Percentiles rank a stretch among this genome's conserved stretches.
Evolutionary conservation across 2,329 filamentous ascomycete genomes (phyloP).

Genomic region (Stachybotrys elegans): DNA sequence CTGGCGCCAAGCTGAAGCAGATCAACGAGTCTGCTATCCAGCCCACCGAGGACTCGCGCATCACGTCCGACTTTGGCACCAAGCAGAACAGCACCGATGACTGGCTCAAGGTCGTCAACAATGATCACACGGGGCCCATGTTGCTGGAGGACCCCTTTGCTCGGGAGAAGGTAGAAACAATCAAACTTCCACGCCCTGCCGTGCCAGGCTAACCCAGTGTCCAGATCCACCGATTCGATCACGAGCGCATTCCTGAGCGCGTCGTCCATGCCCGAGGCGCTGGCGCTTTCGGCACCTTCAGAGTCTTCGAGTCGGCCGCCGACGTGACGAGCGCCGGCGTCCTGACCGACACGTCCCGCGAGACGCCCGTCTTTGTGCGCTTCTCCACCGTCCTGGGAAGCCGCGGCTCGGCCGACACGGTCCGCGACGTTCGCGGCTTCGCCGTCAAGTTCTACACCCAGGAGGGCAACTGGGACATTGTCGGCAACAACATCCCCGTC

Average conservation of each 20-base stretch:
- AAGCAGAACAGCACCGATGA: conserved; percentile 70
- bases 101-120: conserved; percentile 63
- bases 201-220: neutral
- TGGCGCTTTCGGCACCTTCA: conserved; percentile 67
- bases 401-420: conserved; percentile 72
- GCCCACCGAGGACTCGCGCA: conserved; percentile 49
- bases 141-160: conserved; percentile 68
- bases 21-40: conserved; percentile 55
- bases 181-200: neutral
- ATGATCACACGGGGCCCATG: conserved; percentile 59
- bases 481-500: conserved; percentile 70
- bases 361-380: conserved; percentile 40
- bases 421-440: conserved; percentile 78
- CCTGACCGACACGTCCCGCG: conserved; percentile 47
- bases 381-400: conserved; percentile 77
- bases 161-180: conserved; percentile 63
- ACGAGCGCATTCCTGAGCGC: conserved; percentile 52
- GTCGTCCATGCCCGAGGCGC: conserved; percentile 68
- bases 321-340: conserved; percentile 65
- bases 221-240: conserved; percentile 71
- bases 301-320: conserved; percentile 57
- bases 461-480: conserved; percentile 72
- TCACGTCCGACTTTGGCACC: conserved; percentile 75
- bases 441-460: conserved; percentile 63
- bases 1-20: conserved; percentile 54